Conservation (phyloP, 495 filamentous ascomycete genomes). For the Penicillium mononematosum region DNA sequence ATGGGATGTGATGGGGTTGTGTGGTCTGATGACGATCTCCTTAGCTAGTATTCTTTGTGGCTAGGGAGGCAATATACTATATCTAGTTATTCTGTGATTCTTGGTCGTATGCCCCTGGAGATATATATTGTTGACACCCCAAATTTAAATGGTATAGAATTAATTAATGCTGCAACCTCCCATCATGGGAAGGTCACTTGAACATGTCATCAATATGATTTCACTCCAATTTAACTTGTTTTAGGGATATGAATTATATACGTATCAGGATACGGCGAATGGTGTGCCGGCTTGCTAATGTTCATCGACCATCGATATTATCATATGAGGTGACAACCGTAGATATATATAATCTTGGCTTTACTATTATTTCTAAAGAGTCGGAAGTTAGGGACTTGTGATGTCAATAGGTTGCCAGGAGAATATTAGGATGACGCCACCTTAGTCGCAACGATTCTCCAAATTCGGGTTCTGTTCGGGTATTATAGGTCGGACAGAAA, state of each 20-base stretch:
- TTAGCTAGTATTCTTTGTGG: background rate
- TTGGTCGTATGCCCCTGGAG: background rate
- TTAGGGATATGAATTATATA: background rate
- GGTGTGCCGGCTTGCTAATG: background rate
- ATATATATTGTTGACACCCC: background rate
- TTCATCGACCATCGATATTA: background rate
- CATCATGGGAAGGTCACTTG: background rate
- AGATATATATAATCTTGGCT: too few species aligned
- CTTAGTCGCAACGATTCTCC: background rate
- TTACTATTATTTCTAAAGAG: too few species aligned
- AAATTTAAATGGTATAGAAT: background rate
- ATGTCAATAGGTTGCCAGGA: too few species aligned
- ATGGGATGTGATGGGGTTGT: background rate
- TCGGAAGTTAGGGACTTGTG: too few species aligned
- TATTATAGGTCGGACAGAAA: background rate
- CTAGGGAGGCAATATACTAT: background rate
- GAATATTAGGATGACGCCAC: background rate
- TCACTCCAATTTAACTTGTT: background rate
- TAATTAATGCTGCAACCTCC: background rate
- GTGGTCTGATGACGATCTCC: background rate
- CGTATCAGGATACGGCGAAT: background rate
- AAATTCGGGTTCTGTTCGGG: background rate
- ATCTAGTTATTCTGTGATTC: background rate
- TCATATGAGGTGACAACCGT: background rate
- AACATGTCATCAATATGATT: conserved; percentile 4